These are phyloP conservation scores for Hypericum perforatum DNA, from an alignment of 345 rosid species.

Conservation along the genomic window DNA sequence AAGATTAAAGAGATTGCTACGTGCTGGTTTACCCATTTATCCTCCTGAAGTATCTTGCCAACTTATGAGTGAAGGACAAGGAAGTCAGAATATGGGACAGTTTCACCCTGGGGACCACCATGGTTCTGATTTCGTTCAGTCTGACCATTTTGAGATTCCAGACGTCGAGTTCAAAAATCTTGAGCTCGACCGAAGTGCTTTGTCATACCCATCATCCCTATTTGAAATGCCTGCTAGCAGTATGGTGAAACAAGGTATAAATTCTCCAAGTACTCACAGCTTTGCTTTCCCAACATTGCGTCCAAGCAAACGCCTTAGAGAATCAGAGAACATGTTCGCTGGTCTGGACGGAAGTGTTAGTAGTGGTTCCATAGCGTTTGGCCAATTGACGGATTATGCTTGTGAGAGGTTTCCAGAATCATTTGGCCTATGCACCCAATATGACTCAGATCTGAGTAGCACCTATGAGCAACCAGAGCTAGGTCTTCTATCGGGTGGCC, in stretches of 20 bases:
- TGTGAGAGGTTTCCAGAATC: slow-evolving; percentile 5
- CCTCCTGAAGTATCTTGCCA: slow-evolving; percentile 4
- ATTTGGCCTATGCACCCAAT: slow-evolving; percentile 13
- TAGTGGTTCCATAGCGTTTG: not conserved
- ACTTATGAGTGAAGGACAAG: not conserved
- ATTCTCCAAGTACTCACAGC: not conserved
- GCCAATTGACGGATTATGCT: slow-evolving; percentile 2
- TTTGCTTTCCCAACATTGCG: slow-evolving; percentile 2
- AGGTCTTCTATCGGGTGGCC: slow-evolving; percentile 21
- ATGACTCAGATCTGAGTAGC: slow-evolving; percentile 13
- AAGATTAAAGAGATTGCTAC: slow-evolving; percentile 6
- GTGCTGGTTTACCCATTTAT: slow-evolving; percentile 9
- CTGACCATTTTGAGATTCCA: slow-evolving; percentile 2
- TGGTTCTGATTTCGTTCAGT: slow-evolving; percentile 3
- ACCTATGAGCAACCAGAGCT: slow-evolving; percentile 17
- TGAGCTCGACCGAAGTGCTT: not conserved
- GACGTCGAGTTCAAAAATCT: slow-evolving; percentile 3
- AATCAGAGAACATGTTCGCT: not conserved
- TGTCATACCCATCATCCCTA: not conserved
- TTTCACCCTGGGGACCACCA: not conserved
- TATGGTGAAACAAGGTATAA: not conserved
- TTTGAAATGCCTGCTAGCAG: slow-evolving; percentile 1
- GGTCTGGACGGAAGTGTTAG: slow-evolving; percentile 4
- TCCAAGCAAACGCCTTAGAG: slow-evolving; percentile 6
- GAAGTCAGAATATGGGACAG: not conserved